Evolutionary conservation across 140 eudicot genomes (phyloP), one percentile per base, ranked within the genome.

Genomic region (Anethum foeniculum): DNA sequence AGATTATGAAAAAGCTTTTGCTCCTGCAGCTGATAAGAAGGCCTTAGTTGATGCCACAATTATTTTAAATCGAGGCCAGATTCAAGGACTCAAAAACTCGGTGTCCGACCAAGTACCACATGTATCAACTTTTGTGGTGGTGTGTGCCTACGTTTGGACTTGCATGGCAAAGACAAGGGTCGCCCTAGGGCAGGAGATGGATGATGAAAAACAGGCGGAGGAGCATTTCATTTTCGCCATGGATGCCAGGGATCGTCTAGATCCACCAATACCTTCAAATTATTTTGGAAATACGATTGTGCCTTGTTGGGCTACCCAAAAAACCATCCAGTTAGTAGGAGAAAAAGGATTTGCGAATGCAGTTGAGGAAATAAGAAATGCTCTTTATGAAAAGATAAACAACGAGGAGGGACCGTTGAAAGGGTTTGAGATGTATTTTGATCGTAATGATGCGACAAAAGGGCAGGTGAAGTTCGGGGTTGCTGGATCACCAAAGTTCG

Each of bases 401-500:
- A 77, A 52, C 52, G 69, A 46, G 18, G 69, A 78, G 21, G 81
- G 81, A 23, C 34, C 77, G 16, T 71, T 83, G 28, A 64, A 82
- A 60, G 85, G 77, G 3, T 83, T 77, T 0, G 82, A 79, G 64
- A 85, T 44, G 4, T 75, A 65, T 85, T 14, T 75, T 30, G 32
- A 25, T 14, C n/a, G 18, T 0, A 2, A 3, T 28, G 19, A 0
- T 39, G 32, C 25, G n/a, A 32, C 28, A 7, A 11, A 39, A 27
- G 73, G 69, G 71, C 71, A 41, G 32, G 13, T 46, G 14, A 38
- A 44, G 1, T 21, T 85, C 4, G 80, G 87, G 28, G 79, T 89
- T 46, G 82, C 89, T 3, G 91, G 91, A 43, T 85, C 93, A 0
- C 89, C 90, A 0, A 87, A 80, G 58, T 76, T 80, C 6, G 76